Conservation (phyloP, 148 eudicot species). For the Salicornia ramosissima region DNA sequence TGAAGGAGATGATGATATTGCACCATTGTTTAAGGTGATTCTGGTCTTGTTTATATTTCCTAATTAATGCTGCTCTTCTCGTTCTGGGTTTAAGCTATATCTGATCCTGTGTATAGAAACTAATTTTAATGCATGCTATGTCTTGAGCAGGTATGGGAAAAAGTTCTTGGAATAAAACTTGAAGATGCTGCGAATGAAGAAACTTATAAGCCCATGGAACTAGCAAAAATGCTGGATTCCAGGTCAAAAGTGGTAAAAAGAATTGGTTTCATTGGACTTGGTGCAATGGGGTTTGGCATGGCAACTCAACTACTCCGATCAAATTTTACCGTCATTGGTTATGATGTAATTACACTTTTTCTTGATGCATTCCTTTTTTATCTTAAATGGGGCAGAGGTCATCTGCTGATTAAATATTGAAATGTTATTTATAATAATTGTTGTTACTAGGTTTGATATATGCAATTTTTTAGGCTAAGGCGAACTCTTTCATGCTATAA, state of each 20-base stretch:
- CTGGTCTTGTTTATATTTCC: conserved; percentile 9
- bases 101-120: not conserved
- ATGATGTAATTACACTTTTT: conserved; percentile 53
- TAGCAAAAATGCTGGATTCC: conserved; percentile 45
- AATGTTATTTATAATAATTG: not conserved
- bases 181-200: conserved; percentile 68
- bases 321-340: conserved; percentile 67
- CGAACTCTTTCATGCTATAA: too few species aligned
- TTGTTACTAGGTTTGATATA: too few species aligned
- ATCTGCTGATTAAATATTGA: not conserved
- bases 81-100: not conserved
- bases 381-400: not conserved
- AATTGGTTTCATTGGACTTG: conserved; percentile 92
- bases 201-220: conserved; percentile 66
- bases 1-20: conserved; percentile 35
- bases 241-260: conserved; percentile 46
- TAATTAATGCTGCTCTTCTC: not conserved
- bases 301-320: conserved; percentile 88
- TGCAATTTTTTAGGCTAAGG: too few species aligned
- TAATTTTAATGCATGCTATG: conserved; percentile 6
- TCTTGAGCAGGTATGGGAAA: conserved; percentile 67
- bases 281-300: conserved; percentile 99
- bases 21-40: conserved; percentile 61
- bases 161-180: conserved; percentile 61
- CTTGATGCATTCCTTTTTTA: conserved; percentile 3